Percentiles rank a stretch among this genome's conserved stretches.
These are phyloP conservation scores for Heliamphora pulchella DNA, from an alignment of 179 eudicot species.

Conservation along the genomic window DNA sequence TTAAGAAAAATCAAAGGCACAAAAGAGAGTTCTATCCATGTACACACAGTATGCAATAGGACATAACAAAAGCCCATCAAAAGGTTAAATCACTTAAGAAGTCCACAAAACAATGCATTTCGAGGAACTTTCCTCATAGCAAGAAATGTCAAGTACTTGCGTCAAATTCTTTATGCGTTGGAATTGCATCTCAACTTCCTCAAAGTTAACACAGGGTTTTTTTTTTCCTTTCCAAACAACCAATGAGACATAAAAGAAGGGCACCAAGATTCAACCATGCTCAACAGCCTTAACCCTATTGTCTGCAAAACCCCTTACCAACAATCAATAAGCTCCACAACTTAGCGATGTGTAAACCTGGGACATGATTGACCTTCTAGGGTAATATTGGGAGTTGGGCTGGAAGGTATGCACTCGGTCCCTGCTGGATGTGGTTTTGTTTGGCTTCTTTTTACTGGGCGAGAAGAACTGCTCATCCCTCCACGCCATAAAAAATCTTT, in stretches of 20 bases:
- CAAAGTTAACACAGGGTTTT: not conserved
- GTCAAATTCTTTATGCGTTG: not conserved
- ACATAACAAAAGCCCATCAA: not conserved
- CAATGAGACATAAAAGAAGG: not conserved
- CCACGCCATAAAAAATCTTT: not conserved
- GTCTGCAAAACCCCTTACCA: not conserved
- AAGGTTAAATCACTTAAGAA: not conserved
- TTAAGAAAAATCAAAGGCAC: not conserved
- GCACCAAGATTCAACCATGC: not conserved
- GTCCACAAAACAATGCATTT: not conserved
- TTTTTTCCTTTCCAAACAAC: not conserved
- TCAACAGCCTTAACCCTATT: not conserved
- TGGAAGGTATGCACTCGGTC: not conserved
- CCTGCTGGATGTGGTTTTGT: not conserved
- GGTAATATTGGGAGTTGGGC: not conserved
- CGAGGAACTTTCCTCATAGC: not conserved
- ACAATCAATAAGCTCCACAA: not conserved
- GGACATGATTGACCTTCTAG: not conserved
- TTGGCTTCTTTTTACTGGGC: no score
- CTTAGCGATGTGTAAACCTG: not conserved
- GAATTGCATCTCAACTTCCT: not conserved
- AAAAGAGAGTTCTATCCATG: not conserved
- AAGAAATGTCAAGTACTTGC: not conserved
- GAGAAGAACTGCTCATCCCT: not conserved
- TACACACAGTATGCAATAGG: not conserved